Percentiles rank a stretch among this genome's conserved stretches.
Evolutionary conservation across 169 alveolate species (phyloP).

Genomic region (Babesia sp.): DNA sequence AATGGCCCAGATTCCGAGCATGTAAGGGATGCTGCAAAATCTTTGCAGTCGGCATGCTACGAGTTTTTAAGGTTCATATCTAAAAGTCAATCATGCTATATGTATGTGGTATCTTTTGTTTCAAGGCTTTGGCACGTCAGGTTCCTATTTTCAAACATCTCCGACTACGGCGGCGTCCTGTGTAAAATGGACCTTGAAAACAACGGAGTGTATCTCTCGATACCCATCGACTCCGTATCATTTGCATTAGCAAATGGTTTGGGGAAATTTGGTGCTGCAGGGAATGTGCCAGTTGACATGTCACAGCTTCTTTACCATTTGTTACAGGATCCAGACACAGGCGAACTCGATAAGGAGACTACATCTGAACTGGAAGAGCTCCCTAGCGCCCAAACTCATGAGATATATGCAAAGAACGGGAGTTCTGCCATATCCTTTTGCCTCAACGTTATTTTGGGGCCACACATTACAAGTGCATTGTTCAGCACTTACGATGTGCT

Average conservation of each 20-base stretch:
- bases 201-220: background rate
- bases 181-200: slow-evolving; percentile 14
- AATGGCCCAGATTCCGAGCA: background rate
- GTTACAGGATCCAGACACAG: slow-evolving; percentile 5
- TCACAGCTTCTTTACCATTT: slow-evolving; percentile 23
- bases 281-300: background rate
- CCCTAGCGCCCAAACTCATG: background rate
- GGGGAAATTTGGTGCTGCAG: background rate
- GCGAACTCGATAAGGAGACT: background rate
- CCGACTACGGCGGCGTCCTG: slow-evolving; percentile 30
- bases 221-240: slow-evolving; percentile 10
- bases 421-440: slow-evolving; percentile 10
- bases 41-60: slow-evolving; percentile 11
- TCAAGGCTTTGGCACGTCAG: slow-evolving; percentile 21
- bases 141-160: slow-evolving; percentile 10
- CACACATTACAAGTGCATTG: slow-evolving; percentile 17
- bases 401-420: background rate
- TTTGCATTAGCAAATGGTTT: background rate
- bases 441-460: slow-evolving; percentile 35
- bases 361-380: background rate
- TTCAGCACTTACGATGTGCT: slow-evolving; percentile 19
- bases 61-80: background rate
- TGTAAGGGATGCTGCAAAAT: background rate
- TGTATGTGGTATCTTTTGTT: background rate
- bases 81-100: background rate